A percentile compares a stretch with the other conserved stretches of the same genome.
Evolutionary conservation across 2,329 filamentous ascomycete genomes (phyloP).

Genomic region (Raffaelea albimanens): DNA sequence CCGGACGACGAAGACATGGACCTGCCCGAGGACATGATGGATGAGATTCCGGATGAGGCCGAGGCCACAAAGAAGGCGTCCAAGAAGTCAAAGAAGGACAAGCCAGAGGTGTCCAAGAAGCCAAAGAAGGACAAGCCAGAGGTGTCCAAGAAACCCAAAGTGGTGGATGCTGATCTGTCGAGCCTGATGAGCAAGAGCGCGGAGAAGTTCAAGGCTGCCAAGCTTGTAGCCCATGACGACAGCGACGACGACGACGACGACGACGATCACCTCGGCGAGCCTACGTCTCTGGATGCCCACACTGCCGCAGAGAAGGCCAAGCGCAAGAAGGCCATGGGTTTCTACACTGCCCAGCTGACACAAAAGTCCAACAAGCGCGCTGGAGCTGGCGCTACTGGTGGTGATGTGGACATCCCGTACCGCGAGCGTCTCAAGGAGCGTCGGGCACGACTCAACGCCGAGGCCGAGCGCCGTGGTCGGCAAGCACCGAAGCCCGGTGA

Average conservation of each 20-base stretch:
- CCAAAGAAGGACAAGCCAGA: constrained; percentile 22
- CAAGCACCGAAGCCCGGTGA: constrained; percentile 53
- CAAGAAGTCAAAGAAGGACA: constrained; percentile 3
- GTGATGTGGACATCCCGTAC: constrained; percentile 77
- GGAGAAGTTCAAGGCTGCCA: constrained; percentile 17
- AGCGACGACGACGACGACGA: constrained; percentile 53
- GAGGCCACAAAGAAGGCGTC: background rate
- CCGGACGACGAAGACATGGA: background rate
- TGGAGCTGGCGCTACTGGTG: constrained; percentile 62
- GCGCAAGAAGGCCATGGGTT: constrained; percentile 85
- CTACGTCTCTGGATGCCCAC: constrained; percentile 65
- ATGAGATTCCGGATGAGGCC: background rate
- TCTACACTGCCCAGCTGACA: constrained; percentile 96
- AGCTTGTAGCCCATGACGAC: background rate
- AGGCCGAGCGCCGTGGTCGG: constrained; percentile 75
- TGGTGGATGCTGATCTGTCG: too few species aligned
- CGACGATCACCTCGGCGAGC: constrained; percentile 94
- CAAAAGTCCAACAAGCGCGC: constrained; percentile 80
- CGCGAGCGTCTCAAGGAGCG: constrained; percentile 81
- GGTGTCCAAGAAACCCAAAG: constrained; percentile 25
- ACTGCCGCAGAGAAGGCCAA: constrained; percentile 79
- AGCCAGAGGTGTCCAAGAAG: constrained; percentile 23
- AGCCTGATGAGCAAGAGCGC: constrained; percentile 40
- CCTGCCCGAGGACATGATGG: background rate
- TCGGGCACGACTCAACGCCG: constrained; percentile 76